Evolutionary conservation across 192 early-diverging fungal genomes (phyloP).

Genomic region (Fimicolochytrium jonesii): DNA sequence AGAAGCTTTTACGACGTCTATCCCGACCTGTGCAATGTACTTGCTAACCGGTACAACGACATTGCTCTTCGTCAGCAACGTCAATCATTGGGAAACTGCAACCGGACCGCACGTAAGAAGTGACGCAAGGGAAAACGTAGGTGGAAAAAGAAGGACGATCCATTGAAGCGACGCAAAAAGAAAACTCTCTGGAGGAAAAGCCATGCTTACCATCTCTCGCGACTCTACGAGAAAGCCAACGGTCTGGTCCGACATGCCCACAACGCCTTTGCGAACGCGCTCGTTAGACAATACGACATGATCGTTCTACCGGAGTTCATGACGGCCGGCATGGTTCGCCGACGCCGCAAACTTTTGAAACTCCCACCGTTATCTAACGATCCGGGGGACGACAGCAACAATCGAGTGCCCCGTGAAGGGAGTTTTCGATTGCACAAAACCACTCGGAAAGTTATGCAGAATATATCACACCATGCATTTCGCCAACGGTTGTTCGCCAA

Average conservation of each 20-base stretch:
- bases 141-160: no score
- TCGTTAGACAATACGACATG: neutral
- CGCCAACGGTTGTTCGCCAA: conserved; percentile 15
- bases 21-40: neutral
- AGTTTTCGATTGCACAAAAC: conserved; percentile 1
- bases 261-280: conserved; percentile 4
- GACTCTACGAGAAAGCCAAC: neutral
- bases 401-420: neutral
- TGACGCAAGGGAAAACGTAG: no score
- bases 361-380: neutral
- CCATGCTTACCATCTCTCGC: no score
- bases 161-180: no score
- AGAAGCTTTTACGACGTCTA: conserved; percentile 1
- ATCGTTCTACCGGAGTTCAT: conserved; percentile 14
- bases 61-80: no score
- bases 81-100: no score
- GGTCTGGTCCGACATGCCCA: conserved; percentile 1
- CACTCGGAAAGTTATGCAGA: conserved; percentile 8
- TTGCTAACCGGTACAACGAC: conserved; percentile 4
- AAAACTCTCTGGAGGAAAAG: no score
- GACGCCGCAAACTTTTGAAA: neutral
- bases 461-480: conserved; percentile 8
- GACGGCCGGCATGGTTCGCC: conserved; percentile 3
- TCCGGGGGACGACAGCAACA: no score
- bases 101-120: no score